A percentile compares a stretch with the other conserved stretches of the same genome.
phyloP scores from a whole-genome alignment of 495 filamentous ascomycete species.

The Xylaria acuta region DNA sequence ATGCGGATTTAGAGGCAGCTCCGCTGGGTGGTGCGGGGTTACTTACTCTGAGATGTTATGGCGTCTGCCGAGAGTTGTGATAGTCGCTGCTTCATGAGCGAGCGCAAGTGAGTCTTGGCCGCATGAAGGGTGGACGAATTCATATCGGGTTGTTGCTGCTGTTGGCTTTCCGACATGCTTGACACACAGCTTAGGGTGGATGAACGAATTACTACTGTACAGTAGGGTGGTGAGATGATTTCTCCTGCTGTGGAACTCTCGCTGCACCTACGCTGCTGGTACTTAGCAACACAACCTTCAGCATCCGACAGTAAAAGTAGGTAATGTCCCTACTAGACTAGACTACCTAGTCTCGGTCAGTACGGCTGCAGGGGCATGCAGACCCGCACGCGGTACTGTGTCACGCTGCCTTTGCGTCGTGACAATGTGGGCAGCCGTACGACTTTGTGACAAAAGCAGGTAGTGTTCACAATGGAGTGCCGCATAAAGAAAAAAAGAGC shows the following conservation, averaged over 20 bases:
- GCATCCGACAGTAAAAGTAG: not conserved
- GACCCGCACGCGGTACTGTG: not conserved
- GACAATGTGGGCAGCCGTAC: not conserved
- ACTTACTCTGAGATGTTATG: constrained; percentile 70
- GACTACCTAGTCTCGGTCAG: not conserved
- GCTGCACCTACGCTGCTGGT: not conserved
- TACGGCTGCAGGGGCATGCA: constrained; percentile 10
- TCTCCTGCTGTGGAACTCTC: constrained; percentile 1
- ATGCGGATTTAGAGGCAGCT: constrained; percentile 18
- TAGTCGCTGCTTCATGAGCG: constrained; percentile 69
- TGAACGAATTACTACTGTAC: not conserved
- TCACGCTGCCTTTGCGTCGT: constrained; percentile 8
- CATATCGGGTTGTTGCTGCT: constrained; percentile 38
- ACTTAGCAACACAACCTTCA: not conserved
- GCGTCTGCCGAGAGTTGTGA: constrained; percentile 61
- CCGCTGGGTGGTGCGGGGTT: constrained; percentile 24
- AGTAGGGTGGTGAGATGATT: not conserved
- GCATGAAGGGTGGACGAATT: constrained; percentile 55
- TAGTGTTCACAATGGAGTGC: not conserved
- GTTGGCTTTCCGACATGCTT: constrained; percentile 23
- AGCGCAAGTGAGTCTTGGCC: constrained; percentile 77
- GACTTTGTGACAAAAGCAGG: not conserved
- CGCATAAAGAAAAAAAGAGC: not conserved
- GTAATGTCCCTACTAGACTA: too few species aligned
- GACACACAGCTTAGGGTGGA: not conserved